phyloP scores from a whole-genome alignment of 768 basidiomycete species.

The Saitozyma sp. region DNA sequence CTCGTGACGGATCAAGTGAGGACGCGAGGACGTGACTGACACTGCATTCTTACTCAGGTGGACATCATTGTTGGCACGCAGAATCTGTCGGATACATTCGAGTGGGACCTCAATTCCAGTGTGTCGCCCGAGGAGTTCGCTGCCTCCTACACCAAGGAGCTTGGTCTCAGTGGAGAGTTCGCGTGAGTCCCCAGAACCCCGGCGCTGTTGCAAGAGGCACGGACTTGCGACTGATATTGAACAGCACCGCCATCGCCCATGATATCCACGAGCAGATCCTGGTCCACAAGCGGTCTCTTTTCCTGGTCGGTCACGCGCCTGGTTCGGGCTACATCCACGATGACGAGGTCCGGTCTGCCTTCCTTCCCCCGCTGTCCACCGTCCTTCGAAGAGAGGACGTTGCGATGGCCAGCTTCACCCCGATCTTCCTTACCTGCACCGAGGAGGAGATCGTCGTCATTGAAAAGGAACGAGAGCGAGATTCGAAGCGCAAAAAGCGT shows the following conservation, averaged over 20 bases:
- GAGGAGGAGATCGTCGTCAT: conserved; percentile 84
- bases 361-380: conserved; percentile 73
- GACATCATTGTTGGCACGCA: conserved; percentile 91
- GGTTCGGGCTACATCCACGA: conserved; percentile 77
- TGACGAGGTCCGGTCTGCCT: conserved; percentile 85
- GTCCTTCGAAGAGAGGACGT: conserved; percentile 65
- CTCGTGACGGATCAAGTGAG: not conserved
- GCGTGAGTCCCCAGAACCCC: conserved; percentile 59
- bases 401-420: conserved; percentile 72
- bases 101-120: conserved; percentile 88
- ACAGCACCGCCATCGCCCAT: conserved; percentile 92
- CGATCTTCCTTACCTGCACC: conserved; percentile 81
- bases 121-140: conserved; percentile 90
- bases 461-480: conserved; percentile 93
- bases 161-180: conserved; percentile 91
- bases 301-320: conserved; percentile 81
- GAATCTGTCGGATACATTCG: conserved; percentile 94
- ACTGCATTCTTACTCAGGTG: conserved; percentile 60
- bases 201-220: not conserved
- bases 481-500: conserved; percentile 68
- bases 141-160: conserved; percentile 75
- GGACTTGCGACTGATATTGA: not conserved
- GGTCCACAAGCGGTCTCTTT: conserved; percentile 84
- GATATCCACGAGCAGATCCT: conserved; percentile 94
- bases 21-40: not conserved